Conservation (phyloP, 2,329 filamentous ascomycete genomes). For the Ascochyta koolunga region DNA sequence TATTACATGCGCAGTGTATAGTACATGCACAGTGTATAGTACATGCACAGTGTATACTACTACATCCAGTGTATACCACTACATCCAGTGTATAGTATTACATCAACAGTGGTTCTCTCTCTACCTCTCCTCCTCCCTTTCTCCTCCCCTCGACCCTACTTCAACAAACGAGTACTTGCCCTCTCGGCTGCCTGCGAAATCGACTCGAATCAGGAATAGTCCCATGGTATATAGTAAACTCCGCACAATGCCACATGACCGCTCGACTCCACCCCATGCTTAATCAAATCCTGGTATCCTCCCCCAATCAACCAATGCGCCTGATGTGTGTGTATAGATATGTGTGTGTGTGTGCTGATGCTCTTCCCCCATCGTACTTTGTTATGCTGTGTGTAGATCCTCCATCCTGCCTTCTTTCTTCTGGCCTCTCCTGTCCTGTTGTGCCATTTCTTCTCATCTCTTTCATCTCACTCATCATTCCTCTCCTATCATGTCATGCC, state of each 20-base stretch:
- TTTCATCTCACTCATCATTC: background rate
- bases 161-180: constrained; percentile 13
- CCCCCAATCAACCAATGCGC: constrained; percentile 23
- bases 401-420: background rate
- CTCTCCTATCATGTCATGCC: too few relatives aligned
- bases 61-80: too few relatives aligned
- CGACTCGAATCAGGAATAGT: constrained; percentile 17
- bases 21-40: too few relatives aligned
- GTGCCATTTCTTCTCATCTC: too few relatives aligned
- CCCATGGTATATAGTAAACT: constrained; percentile 27
- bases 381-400: too few relatives aligned
- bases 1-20: too few relatives aligned
- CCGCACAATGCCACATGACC: constrained; percentile 32
- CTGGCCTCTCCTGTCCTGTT: too few relatives aligned
- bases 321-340: constrained; percentile 11
- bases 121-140: background rate
- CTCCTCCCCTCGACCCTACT: background rate
- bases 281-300: constrained; percentile 11
- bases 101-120: background rate
- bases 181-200: constrained; percentile 20
- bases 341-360: too few relatives aligned
- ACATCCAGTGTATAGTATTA: too few relatives aligned
- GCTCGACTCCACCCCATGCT: constrained; percentile 31
- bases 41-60: too few relatives aligned
- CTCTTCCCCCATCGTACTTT: too few relatives aligned